Evolutionary conservation across 192 early-diverging fungal species (phyloP), one percentile per base, ranked within the genome.

Genomic region (Coemansia umbellata): DNA sequence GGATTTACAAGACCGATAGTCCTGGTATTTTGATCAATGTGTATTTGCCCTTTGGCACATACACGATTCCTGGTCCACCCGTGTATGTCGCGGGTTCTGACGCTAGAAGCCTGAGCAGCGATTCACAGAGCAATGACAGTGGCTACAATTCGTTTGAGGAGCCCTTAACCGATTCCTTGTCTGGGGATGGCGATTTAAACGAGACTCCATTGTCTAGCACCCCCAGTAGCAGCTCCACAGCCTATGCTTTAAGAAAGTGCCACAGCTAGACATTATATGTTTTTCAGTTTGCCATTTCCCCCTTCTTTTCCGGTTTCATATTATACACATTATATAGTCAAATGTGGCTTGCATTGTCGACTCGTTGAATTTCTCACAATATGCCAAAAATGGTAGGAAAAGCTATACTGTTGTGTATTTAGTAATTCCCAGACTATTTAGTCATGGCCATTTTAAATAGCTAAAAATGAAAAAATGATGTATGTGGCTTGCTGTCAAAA

Each of bases 1-100:
- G 63, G 8, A 28, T 55, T 10, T 66, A 66, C 26, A 27, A 49
- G 19, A 18, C 43, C 35, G 32, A 54, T 28, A 17, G n/a, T n/a
- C 43, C 27, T 1, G 55, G 55, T 8, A 57, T 57, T 24, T 15
- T 47, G n/a, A 47, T 57, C 19, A 47, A 57, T 33, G 21, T 32
- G 26, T 45, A 32, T 19, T 13, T 24, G 11, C 22, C 33, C 8
- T 47, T 45, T 22, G 26, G 13, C 17, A 47, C 24, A n/a, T 57
- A 57, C 17, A 33, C 43, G 3, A 47, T 47, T 23, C 45, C 45
- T 23, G 45, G 45, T 3, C 45, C 45, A 0, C 24, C 45, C 4
- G 24, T n/a, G 14, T 47, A 47, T 30, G 45, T 47, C 15, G 15
- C 45, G 10, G 27, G 30, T 8, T 2, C n/a, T 8, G 21, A 5